Base-by-base conservation (phyloP, 139 green algal species). In the Coccomyxa sp. region DNA sequence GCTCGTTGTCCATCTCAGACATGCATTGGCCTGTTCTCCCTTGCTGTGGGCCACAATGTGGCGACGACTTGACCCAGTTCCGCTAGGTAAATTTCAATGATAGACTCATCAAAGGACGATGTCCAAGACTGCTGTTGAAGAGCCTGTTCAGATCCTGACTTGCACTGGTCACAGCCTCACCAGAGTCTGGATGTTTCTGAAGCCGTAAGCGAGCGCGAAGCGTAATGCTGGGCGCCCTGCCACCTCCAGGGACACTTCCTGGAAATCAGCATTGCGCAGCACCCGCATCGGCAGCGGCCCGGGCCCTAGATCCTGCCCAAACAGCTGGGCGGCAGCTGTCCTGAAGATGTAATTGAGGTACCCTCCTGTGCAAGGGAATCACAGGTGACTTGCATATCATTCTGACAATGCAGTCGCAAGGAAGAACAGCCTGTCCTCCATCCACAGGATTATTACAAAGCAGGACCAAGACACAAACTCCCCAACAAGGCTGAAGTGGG, bases 151-250 rank as follows among this genome's bases (percentile, higher is more conserved):
- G 38, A 51, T 51, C 38, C 38, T 51, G 38, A 71, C 18, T 21
- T 25, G 63, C 63, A 71, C 21, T 21, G 63, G 45, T 30, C 71
- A 77, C 23, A 32, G 23, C 21, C 27, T 31, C 75, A 99, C 85
- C 3, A 99, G 80, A 7, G 93, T 95, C 87, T 99, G 97, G 82
- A 99, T 99, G 90, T 99, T 99, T 1, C 95, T 85, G 88, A 99
- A 99, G 32, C 96, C 96, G 82, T 99, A 98, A 0, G 91, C 95
- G 0, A 83, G 78, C 0, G 93, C 95, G 85, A 97, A 96, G 57
- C 90, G 87, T 79, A 99, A 90, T 83, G 95, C 85, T 21, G 78
- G 66, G 32, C 79, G 21, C 4, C 89, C 90, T 13, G 83, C 81
- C 11, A 90, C 82, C 31, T 91, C 84, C 66, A 95, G 85, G 0